A percentile compares a stretch with the other conserved stretches of the same genome.
phyloP scores from a whole-genome alignment of 768 basidiomycete genomes.

The Leccinum subtestaceum region DNA sequence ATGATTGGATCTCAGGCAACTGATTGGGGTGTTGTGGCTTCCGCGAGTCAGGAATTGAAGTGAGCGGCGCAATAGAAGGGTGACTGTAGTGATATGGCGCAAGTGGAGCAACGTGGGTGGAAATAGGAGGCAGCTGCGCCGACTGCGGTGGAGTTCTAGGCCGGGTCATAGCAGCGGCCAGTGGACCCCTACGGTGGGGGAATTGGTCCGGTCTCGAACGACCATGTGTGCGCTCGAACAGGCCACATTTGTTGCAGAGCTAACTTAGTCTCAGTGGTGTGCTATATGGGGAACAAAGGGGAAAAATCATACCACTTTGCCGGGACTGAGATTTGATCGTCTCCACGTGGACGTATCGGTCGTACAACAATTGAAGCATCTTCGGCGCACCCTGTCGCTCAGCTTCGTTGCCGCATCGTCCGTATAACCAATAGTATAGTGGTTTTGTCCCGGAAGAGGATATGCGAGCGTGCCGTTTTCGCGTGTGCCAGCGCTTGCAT shows the following conservation, averaged over 20 bases:
- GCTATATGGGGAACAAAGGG: background rate
- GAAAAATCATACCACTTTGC: constrained; percentile 59
- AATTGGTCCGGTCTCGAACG: constrained; percentile 78
- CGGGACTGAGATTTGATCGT: constrained; percentile 70
- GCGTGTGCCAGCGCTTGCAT: constrained; percentile 19
- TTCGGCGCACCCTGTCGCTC: constrained; percentile 68
- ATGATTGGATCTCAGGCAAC: constrained; percentile 47
- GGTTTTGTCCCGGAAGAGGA: constrained; percentile 38
- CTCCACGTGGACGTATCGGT: constrained; percentile 85
- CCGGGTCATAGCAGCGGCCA: constrained; percentile 48
- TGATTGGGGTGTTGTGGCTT: constrained; percentile 35
- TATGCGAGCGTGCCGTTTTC: constrained; percentile 31
- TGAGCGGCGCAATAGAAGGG: constrained; percentile 49
- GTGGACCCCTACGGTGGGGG: constrained; percentile 73
- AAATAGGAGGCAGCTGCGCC: constrained; percentile 45
- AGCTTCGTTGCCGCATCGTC: constrained; percentile 82
- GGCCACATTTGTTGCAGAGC: constrained; percentile 66
- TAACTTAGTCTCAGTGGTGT: constrained; percentile 16
- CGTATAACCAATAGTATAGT: constrained; percentile 49
- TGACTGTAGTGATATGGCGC: constrained; percentile 51
- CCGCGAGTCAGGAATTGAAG: constrained; percentile 36
- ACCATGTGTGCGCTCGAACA: constrained; percentile 80
- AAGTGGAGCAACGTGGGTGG: constrained; percentile 37
- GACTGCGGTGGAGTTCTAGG: constrained; percentile 51
- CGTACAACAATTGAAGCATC: constrained; percentile 84